Base-by-base conservation (phyloP, 805 yeast genomes). In the Vanderwaltozyma yarrowii region DNA sequence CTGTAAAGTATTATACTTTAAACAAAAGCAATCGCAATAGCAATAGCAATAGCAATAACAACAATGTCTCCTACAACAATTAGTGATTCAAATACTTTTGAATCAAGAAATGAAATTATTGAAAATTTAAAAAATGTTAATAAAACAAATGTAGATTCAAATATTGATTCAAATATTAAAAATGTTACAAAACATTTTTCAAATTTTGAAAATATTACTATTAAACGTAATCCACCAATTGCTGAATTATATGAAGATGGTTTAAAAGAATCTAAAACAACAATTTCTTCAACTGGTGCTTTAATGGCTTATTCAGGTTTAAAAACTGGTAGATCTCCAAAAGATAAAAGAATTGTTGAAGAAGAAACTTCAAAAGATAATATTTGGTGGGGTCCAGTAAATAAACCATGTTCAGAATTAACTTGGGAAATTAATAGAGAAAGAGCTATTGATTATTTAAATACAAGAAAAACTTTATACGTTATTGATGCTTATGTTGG, bases 331-430 rank as follows among this genome's bases (percentile, higher is more conserved):
- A 81, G 98, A 67, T 89, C 96, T 26, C 98, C 98, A 61, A 84
- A 83, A 70, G 98, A 89, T 69, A 89, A 89, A 66, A 83, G 98
- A 69, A 85, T 89, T 62, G 96, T 89, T 45, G 96, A 88, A 55
- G 97, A 92, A 70, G 81, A 76, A 52, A 73, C 92, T 36, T 86
- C 96, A 29, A 66, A 73, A 43, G 73, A 84, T 42, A 70, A 88
- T 57, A 77, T 89, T 52, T 89, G 98, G 98, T 89, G 98, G 98
- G 98, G 98, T 19, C 97, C 97, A 2, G 98, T 89, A 50, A 89
- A 89, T 71, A 86, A 83, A 67, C 84, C 89, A 67, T 88, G 89
- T 52, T 81, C 85, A 43, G 95, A 86, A 66, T 78, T 80, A 61
- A 87, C 96, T 17, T 89, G 97, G 97, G 76, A 77, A 54, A 87